Evolutionary conservation across 1,284 basidiomycete species (phyloP), one percentile per base, ranked within the genome.

Genomic region (Cutaneotrichosporon dermatis): DNA sequence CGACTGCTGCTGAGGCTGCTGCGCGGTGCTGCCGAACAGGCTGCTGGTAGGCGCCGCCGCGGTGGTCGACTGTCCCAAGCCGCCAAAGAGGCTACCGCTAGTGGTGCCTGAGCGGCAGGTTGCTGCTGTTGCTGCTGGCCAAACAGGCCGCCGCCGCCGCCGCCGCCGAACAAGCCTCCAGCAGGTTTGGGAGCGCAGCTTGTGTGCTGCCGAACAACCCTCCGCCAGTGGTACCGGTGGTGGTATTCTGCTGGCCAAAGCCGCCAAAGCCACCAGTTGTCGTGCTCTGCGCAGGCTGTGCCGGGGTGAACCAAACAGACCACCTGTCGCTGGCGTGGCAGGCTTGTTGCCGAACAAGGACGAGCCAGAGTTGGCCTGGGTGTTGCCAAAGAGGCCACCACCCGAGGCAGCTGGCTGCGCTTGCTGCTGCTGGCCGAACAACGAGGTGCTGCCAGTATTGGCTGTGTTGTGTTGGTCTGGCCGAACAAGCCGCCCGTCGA

Each of bases 341-440:
- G 67, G 52, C 43, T 61, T 55, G 4, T 56, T 41, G n/a, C 72
- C 75, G 67, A 89, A 88, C 12, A 88, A 70, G 34, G 25, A 13
- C 51, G 82, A 78, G 57, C 74, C 73, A 4, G 79, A 68, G 45
- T 45, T 54, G 6, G 61, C 54, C 15, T 56, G 40, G 5, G 59
- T 49, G 46, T 53, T 58, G 16, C 81, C 82, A 62, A 84, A 84
- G 8, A 85, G 66, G 13, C 72, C 71, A 34, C 69, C 69, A 4
- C 51, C 42, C 1, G 55, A 16, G 16, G 58, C 54, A 2, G 44
- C 43, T 15, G 42, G 53, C 36, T 54, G 53, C 34, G 42, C 45
- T 40, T 70, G 65, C 64, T 61, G 59, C n/a, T 54, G 41, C 34
- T 44, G 39, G 34, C 84, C 82, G 66, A 88, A 87, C 13, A 86